Evolutionary conservation across 306 rosid genomes (phyloP), one percentile per base, ranked within the genome.

Genomic region (Rosa lucieae): DNA sequence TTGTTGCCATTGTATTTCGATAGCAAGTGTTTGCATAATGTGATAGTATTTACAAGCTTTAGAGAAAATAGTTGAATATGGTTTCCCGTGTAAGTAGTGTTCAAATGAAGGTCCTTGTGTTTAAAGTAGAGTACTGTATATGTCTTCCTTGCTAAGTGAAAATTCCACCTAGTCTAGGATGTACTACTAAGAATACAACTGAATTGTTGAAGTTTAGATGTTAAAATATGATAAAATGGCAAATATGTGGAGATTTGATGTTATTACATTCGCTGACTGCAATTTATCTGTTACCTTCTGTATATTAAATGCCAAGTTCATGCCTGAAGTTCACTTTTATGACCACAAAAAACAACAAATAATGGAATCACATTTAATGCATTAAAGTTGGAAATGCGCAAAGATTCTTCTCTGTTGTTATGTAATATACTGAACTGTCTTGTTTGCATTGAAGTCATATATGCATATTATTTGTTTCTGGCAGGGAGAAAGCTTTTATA

Each of bases 401-500:
- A 21, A 21, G 37, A 21, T 62, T 63, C 40, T 62, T 62, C 68
- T 62, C 40, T 63, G 9, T 32, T 32, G 35, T 10, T 63, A 32
- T 63, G 18, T 32, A 62, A 62, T 62, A 63, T 63, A 5, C 43
- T 63, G 9, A 29, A n/a, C 26, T 13, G 21, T 35, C 69, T 65
- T 65, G 32, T 65, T 58, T 58, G 13, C 39, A 39, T 61, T 29
- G 2, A 66, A 66, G 55, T 66, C 18, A 67, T 71, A 12, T 21
- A 32, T 32, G 5, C 51, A 6, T 75, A 58, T 13, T 5, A 39
- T 72, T 75, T 72, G 47, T 78, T 85, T 78, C 55, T 87, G 75
- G 65, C 91, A 96, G 99, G 98, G 98, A 77, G 99, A 96, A 82
- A 96, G 99, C 90, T 93, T 88, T 86, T 96, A 89, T 80, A 90